Conservation (phyloP, 192 early-diverging fungal genomes). For the Funneliformis geosporum region DNA sequence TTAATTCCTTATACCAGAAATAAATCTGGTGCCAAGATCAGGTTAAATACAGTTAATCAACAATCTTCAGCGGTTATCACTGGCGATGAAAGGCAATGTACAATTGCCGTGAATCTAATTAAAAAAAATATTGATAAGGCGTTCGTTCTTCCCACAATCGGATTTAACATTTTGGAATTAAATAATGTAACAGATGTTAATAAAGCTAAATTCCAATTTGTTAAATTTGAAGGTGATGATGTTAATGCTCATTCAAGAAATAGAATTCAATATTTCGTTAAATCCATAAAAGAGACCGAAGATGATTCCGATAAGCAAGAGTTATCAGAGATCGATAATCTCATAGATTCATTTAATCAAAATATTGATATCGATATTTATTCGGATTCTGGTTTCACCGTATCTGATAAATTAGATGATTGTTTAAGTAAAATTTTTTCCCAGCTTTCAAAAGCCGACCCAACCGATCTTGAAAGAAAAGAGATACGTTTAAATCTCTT, state of each 20-base stretch:
- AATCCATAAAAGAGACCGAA: not conserved
- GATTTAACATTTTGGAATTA: not conserved
- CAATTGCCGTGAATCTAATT: not conserved
- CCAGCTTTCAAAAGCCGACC: slow-evolving; percentile 5
- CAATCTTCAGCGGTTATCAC: not conserved
- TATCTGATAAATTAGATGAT: not conserved
- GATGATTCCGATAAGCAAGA: not conserved
- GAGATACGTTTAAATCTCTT: slow-evolving; percentile 18
- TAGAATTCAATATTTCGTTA: not conserved
- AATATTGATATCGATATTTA: not conserved
- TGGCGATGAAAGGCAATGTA: not conserved
- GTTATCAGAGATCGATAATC: not conserved
- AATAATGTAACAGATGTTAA: not conserved
- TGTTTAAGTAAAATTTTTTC: not conserved
- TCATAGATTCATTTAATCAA: not conserved
- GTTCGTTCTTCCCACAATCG: not conserved
- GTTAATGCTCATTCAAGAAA: not conserved
- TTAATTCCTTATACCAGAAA: not conserved
- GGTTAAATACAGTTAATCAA: not conserved
- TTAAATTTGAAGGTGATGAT: not conserved
- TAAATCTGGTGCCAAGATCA: not conserved
- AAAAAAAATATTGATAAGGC: not conserved
- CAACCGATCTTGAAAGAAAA: not conserved
- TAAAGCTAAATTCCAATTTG: slow-evolving; percentile 1
- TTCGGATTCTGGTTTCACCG: not conserved